Percentiles rank a stretch among this genome's conserved stretches.
These are phyloP conservation scores for Schizonepeta tenuifolia DNA, from an alignment of 257 asterid genomes.

Conservation along the genomic window DNA sequence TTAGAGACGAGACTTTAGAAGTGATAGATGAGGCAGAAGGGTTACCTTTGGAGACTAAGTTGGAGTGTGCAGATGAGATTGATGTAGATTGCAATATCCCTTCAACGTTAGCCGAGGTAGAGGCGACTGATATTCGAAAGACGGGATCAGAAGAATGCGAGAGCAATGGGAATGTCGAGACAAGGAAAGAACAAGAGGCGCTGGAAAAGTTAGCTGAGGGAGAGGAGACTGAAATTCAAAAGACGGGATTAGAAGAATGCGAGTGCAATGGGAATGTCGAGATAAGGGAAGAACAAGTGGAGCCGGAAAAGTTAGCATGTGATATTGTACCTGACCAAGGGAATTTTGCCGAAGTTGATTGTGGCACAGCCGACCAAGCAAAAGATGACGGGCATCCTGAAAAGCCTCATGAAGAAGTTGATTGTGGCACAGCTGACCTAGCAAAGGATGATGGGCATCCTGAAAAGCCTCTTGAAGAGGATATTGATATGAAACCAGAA, in stretches of 20 bases:
- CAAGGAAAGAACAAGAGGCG: conserved; percentile 41
- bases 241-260: conserved; percentile 45
- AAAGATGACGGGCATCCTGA: conserved; percentile 44
- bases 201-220: conserved; percentile 41
- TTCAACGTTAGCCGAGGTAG: conserved; percentile 38
- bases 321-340: conserved; percentile 38
- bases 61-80: conserved; percentile 31
- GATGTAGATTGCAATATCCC: conserved; percentile 43
- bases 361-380: conserved; percentile 34
- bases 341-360: conserved; percentile 42
- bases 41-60: conserved; percentile 31
- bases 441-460: conserved; percentile 41
- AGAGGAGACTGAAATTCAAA: conserved; percentile 42
- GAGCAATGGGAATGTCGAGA: conserved; percentile 40
- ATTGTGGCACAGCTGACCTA: conserved; percentile 35
- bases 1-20: conserved; percentile 39
- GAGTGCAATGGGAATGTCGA: conserved; percentile 41
- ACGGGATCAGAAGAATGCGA: conserved; percentile 46
- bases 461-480: conserved; percentile 49
- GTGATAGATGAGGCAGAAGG: conserved; percentile 48
- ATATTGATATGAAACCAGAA: conserved; percentile 37
- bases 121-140: conserved; percentile 41
- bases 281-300: conserved; percentile 41
- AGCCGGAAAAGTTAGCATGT: conserved; percentile 38
- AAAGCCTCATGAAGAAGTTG: conserved; percentile 49